Percentiles rank a stretch among this genome's conserved stretches.
Evolutionary conservation across 2,329 filamentous ascomycete genomes (phyloP).

Genomic region (Penicillium sumatraense): DNA sequence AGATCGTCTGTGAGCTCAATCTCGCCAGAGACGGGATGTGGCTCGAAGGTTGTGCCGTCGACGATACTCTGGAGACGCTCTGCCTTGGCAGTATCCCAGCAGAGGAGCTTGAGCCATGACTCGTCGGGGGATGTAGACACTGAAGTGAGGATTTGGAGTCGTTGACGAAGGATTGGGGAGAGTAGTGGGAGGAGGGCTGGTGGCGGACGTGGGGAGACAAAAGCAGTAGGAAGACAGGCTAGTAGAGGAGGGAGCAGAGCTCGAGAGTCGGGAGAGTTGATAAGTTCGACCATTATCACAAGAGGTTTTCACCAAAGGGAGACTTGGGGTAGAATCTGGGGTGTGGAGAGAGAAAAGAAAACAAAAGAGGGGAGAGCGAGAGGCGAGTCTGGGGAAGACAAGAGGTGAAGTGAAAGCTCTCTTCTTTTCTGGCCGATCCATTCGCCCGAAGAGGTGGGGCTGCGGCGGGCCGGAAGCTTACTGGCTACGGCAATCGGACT

Average conservation of each 20-base stretch:
- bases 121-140: constrained; percentile 47
- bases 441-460: constrained; percentile 13
- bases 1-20: constrained; percentile 65
- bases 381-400: constrained; percentile 4
- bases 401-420: constrained; percentile 1
- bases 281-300: constrained; percentile 56
- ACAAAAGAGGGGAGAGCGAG: constrained; percentile 3
- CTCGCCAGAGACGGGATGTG: constrained; percentile 68
- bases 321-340: not conserved
- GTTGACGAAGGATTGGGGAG: constrained; percentile 66
- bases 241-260: constrained; percentile 65
- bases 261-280: constrained; percentile 60
- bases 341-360: constrained; percentile 1
- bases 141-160: constrained; percentile 61
- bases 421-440: not conserved
- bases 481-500: constrained; percentile 2
- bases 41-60: constrained; percentile 61
- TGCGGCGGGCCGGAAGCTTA: constrained; percentile 10
- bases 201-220: constrained; percentile 62
- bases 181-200: constrained; percentile 65
- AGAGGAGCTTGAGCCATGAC: constrained; percentile 64
- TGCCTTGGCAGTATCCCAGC: constrained; percentile 60
- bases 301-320: not conserved
- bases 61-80: constrained; percentile 59
- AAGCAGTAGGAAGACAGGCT: constrained; percentile 66